phyloP scores from a whole-genome alignment of 2,329 filamentous ascomycete genomes.

The Fusarium camptoceras region DNA sequence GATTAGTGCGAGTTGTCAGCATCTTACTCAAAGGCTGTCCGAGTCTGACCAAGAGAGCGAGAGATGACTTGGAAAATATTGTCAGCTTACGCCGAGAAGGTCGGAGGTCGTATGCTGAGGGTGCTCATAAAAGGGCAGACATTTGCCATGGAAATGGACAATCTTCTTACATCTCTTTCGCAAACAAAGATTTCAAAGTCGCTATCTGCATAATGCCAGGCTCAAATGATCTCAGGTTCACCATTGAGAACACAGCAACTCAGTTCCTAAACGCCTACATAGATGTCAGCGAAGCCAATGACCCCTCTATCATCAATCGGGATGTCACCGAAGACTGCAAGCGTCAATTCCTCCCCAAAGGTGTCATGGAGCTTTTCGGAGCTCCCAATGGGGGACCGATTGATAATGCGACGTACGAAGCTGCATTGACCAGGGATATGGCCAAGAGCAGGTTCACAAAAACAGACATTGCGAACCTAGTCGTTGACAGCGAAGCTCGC shows the following conservation, averaged over 20 bases:
- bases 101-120: neutral
- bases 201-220: neutral
- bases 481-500: conserved; percentile 9
- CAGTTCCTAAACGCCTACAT: conserved; percentile 19
- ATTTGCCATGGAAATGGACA: no score
- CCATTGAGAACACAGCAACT: conserved; percentile 7
- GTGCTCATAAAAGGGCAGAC: neutral
- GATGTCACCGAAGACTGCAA: conserved; percentile 19
- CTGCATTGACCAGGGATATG: conserved; percentile 14
- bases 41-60: neutral
- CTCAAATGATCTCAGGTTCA: neutral
- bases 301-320: conserved; percentile 29
- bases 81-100: neutral
- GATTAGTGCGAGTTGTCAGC: neutral
- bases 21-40: neutral
- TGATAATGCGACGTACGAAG: conserved; percentile 21
- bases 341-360: conserved; percentile 16
- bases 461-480: conserved; percentile 5
- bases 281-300: conserved; percentile 13
- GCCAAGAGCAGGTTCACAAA: neutral
- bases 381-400: neutral
- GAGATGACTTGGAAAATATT: neutral
- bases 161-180: neutral
- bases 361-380: neutral
- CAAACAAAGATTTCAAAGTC: rapidly evolving